These are phyloP conservation scores for Debaryomycetaceae sp. DNA, from an alignment of 1,139 yeast genomes.

Conservation along the genomic window DNA sequence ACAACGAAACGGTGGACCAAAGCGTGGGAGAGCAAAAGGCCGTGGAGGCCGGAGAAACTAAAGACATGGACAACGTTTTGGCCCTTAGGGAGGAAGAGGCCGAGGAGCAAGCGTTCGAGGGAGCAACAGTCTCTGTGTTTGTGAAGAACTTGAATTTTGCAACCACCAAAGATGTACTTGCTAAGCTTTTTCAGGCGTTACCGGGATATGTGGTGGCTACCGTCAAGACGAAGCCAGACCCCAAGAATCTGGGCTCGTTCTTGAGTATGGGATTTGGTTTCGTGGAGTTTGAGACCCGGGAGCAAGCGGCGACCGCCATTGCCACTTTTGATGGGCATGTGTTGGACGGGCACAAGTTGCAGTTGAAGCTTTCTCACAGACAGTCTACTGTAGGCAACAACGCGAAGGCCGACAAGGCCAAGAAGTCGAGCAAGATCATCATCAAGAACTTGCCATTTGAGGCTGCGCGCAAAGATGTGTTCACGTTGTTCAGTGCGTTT, in stretches of 20 bases:
- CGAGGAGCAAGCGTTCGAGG: constrained; percentile 42
- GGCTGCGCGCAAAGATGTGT: constrained; percentile 86
- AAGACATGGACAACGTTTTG: constrained; percentile 4
- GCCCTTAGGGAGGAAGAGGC: constrained; percentile 28
- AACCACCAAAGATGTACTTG: constrained; percentile 60
- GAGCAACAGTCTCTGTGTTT: constrained; percentile 81
- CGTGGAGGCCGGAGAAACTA: constrained; percentile 27
- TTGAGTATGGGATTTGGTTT: constrained; percentile 98
- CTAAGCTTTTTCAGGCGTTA: constrained; percentile 61
- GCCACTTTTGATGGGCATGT: constrained; percentile 70
- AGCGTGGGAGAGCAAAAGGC: constrained; percentile 13
- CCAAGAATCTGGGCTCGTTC: constrained; percentile 60
- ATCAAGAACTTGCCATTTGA: constrained; percentile 97
- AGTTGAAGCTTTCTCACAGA: constrained; percentile 84
- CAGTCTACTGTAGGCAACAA: constrained; percentile 19
- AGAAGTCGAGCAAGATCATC: constrained; percentile 66
- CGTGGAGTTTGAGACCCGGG: constrained; percentile 78
- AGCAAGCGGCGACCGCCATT: constrained; percentile 76
- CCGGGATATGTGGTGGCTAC: constrained; percentile 82
- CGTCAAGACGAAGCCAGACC: constrained; percentile 85
- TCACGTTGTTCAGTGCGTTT: constrained; percentile 86
- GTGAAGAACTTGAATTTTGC: constrained; percentile 88
- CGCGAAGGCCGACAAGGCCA: constrained; percentile 31
- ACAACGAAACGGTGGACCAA: constrained; percentile 25
- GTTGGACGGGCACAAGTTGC: constrained; percentile 86